Base-by-base conservation (phyloP, 176 grass and related monocot genomes). In the Carex pumila region DNA sequence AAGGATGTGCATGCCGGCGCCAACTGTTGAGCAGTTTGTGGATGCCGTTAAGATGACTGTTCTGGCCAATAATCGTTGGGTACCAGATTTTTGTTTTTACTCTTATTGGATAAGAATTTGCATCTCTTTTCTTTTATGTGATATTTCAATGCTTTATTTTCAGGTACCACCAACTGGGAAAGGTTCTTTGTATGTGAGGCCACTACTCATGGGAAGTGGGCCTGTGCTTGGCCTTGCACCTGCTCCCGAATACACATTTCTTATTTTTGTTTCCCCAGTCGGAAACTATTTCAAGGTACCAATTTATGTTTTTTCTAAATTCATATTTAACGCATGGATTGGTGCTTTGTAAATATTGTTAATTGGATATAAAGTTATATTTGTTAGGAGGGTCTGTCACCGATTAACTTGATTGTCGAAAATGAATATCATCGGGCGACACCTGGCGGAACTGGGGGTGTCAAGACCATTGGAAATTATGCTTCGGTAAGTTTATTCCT, bases 381-480 rank as follows among this genome's bases (percentile, higher is more conserved):
- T 12, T 53, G 84, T 95, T 85, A 98, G 92, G 95, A 81, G 85
- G 92, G 92, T 64, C 82, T 98, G 55, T 84, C 91, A 10, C 93
- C 91, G 17, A 92, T 98, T 71, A 98, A 90, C 61, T 93, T 98
- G 88, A 71, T 95, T 76, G 89, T 94, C 2, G 91, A 95, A 89
- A 89, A 93, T 86, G 86, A 90, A 77, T 90, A 89, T 90, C 96
- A 95, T 71, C 91, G 89, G n/a, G 96, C 96, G 47, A 65, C 93
- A 70, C 93, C 89, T 34, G 96, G 96, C 72, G 96, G 96, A 81
- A 99, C 96, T 22, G 93, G 96, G 60, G 83, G 92, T 85, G 89
- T 95, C 53, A 99, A 99, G 83, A 90, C 91, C 6, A 98, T 99
- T 19, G 93, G 93, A 62, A 99, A 99, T 85, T 99, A 99, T 92